Percentiles rank a stretch among this genome's conserved stretches.
phyloP scores from a whole-genome alignment of 148 eudicot genomes.

The Persicaria maculosa region DNA sequence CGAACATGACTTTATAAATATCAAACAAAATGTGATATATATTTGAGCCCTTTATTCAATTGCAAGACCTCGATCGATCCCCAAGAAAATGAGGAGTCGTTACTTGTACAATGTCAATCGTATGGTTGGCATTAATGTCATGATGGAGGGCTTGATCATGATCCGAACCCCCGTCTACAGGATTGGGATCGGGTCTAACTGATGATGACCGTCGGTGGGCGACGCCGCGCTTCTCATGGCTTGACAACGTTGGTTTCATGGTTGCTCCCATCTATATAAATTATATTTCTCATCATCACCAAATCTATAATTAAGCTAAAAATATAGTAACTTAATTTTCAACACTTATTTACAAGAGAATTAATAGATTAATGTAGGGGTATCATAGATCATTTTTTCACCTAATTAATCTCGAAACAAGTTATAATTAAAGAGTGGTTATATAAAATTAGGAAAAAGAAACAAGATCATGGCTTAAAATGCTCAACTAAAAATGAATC shows the following conservation, averaged over 20 bases:
- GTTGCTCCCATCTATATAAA: slow-evolving; percentile 42
- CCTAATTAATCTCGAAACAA: too few relatives aligned
- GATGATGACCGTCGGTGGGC: neutral
- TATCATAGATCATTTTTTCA: too few relatives aligned
- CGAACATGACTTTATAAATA: too few relatives aligned
- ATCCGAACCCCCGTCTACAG: neutral
- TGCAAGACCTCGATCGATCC: neutral
- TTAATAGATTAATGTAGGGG: too few relatives aligned
- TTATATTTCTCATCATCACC: neutral
- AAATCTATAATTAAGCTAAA: neutral
- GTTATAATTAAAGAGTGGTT: too few relatives aligned
- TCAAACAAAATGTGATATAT: too few relatives aligned
- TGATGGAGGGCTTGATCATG: neutral
- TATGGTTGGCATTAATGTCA: neutral
- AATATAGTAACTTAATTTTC: too few relatives aligned
- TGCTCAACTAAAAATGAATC: too few relatives aligned
- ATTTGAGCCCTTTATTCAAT: neutral
- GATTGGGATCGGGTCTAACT: neutral
- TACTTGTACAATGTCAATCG: neutral
- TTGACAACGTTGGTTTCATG: slow-evolving; percentile 42
- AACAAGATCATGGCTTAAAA: too few relatives aligned
- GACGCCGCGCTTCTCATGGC: neutral
- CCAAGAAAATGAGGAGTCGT: neutral
- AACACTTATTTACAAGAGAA: too few relatives aligned
- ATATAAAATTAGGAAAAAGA: too few relatives aligned